Conservation (phyloP, 2,329 filamentous ascomycete genomes). For the Venturia asperata region DNA sequence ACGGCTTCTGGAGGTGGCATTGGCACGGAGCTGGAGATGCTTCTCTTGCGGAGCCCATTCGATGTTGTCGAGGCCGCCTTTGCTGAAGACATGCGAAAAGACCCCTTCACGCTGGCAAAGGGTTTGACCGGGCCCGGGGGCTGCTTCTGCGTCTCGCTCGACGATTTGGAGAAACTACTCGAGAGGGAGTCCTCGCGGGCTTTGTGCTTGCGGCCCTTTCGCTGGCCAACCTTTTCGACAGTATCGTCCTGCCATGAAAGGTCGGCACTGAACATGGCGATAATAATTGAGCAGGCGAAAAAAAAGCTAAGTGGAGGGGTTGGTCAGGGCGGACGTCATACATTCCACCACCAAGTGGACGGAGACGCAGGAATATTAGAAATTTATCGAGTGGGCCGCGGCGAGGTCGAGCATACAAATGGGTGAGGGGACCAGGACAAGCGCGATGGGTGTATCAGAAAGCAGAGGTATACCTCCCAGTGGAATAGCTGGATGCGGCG, state of each 20-base stretch:
- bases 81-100: constrained; percentile 22
- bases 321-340: background rate
- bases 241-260: constrained; percentile 31
- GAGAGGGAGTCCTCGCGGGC: constrained; percentile 16
- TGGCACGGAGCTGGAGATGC: constrained; percentile 17
- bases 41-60: constrained; percentile 15
- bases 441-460: background rate
- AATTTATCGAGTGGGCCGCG: background rate
- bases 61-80: background rate
- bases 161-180: constrained; percentile 7
- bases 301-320: background rate
- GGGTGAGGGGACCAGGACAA: background rate
- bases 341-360: background rate
- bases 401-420: background rate
- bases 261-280: constrained; percentile 34
- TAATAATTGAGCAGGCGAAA: background rate
- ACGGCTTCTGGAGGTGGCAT: constrained; percentile 21
- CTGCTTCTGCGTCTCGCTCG: background rate
- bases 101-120: constrained; percentile 16
- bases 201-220: constrained; percentile 28
- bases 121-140: background rate
- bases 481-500: too few species aligned
- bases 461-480: background rate
- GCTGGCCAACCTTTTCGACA: constrained; percentile 34
- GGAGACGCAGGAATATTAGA: background rate